Conservation (phyloP, 306 rosid species). For the Begonia masoniana region DNA sequence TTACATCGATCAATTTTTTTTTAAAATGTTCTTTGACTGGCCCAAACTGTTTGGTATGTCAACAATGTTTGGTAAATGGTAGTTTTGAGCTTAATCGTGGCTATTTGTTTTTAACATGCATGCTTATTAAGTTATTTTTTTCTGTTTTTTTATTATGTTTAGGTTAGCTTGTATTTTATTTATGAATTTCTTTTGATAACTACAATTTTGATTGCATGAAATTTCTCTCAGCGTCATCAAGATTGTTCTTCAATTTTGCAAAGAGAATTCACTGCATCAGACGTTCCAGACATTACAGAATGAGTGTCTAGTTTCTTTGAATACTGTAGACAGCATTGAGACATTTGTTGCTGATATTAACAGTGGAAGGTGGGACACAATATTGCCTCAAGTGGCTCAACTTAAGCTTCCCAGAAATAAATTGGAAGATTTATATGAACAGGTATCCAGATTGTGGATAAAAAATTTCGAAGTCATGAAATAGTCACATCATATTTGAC, state of each 20-base stretch:
- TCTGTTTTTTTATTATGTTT: too few species aligned
- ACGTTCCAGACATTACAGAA: conserved; percentile 83
- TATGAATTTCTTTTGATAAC: not conserved
- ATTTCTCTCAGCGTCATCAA: conserved; percentile 62
- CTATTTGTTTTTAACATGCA: too few species aligned
- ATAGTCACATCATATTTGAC: too few species aligned
- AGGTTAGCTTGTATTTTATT: not conserved
- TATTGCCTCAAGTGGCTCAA: conserved; percentile 92
- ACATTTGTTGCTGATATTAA: conserved; percentile 86
- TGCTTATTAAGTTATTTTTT: too few species aligned
- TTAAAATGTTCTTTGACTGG: too few species aligned
- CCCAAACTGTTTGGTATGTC: too few species aligned
- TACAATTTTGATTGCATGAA: not conserved
- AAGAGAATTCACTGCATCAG: conserved; percentile 89
- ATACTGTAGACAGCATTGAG: conserved; percentile 93
- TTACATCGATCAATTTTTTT: too few species aligned
- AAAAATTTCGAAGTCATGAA: not conserved
- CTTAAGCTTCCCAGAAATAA: conserved; percentile 92
- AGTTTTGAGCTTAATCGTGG: too few species aligned
- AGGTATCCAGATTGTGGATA: conserved; percentile 25
- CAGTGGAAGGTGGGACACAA: conserved; percentile 93
- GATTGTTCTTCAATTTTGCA: conserved; percentile 96
- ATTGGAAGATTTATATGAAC: conserved; percentile 96
- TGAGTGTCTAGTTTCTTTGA: conserved; percentile 94
- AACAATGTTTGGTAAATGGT: not conserved